phyloP scores from a whole-genome alignment of 2,329 filamentous ascomycete genomes.

The Lachnellula occidentalis region DNA sequence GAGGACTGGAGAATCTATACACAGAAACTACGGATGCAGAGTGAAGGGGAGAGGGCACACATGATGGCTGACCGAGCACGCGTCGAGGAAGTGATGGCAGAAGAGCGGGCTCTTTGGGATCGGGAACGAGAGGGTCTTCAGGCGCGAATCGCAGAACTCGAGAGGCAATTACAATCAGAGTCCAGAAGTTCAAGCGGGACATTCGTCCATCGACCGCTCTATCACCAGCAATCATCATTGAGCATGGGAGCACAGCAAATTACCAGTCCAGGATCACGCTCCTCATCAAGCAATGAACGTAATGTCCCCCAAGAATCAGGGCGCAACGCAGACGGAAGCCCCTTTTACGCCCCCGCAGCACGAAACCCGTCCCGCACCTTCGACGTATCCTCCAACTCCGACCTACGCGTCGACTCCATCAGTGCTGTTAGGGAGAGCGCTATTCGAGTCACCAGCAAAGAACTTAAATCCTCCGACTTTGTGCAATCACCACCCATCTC shows the following conservation, averaged over 20 bases:
- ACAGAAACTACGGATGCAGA: conserved; percentile 26
- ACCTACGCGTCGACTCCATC: conserved; percentile 28
- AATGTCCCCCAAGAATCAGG: conserved; percentile 31
- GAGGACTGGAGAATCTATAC: conserved; percentile 31
- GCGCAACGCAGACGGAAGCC: conserved; percentile 29
- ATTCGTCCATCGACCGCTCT: neutral
- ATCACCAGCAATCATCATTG: neutral
- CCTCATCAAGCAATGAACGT: conserved; percentile 5
- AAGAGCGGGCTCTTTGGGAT: conserved; percentile 32
- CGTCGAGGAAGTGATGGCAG: conserved; percentile 29
- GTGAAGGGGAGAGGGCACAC: conserved; percentile 29
- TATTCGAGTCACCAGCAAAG: conserved; percentile 28
- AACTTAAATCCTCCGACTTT: conserved; percentile 30
- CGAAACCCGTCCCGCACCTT: conserved; percentile 29
- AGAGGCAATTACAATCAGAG: conserved; percentile 15
- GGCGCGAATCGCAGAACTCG: conserved; percentile 26
- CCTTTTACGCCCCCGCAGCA: conserved; percentile 32
- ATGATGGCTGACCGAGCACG: conserved; percentile 27
- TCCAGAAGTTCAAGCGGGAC: neutral
- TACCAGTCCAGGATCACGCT: conserved; percentile 8
- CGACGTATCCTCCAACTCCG: conserved; percentile 14
- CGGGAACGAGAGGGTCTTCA: conserved; percentile 25
- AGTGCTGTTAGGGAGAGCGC: conserved; percentile 22
- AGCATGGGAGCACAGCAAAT: neutral
- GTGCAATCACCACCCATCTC: conserved; percentile 12